A percentile compares a stretch with the other conserved stretches of the same genome.
Evolutionary conservation across 495 filamentous ascomycete genomes (phyloP).

Genomic region (Talaromyces adpressus): DNA sequence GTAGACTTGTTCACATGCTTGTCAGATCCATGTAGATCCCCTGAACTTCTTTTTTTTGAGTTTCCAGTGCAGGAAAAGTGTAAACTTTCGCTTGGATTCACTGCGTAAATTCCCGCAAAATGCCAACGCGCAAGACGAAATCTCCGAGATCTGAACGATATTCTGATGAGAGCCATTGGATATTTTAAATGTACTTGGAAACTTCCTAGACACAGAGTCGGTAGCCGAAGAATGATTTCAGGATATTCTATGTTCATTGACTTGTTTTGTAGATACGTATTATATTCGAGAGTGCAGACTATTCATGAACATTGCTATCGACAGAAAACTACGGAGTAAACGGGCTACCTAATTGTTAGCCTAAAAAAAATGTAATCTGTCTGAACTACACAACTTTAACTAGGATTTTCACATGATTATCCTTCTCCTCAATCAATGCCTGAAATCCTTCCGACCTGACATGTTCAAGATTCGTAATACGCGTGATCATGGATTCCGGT

Average conservation of each 20-base stretch:
- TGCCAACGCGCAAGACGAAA: too few species aligned
- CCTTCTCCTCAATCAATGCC: slow-evolving; percentile 45
- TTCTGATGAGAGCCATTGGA: too few species aligned
- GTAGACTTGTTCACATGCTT: not conserved
- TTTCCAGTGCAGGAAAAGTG: not conserved
- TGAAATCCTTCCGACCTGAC: slow-evolving; percentile 48
- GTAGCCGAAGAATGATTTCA: too few species aligned
- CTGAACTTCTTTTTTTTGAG: not conserved
- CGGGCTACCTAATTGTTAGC: too few species aligned
- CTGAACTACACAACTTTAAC: slow-evolving; percentile 20
- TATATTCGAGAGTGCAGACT: not conserved
- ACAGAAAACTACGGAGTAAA: too few species aligned
- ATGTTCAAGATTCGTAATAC: slow-evolving; percentile 41
- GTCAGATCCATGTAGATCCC: not conserved
- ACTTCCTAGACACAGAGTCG: too few species aligned
- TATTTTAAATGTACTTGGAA: too few species aligned
- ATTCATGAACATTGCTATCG: not conserved
- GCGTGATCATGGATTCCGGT: slow-evolving; percentile 47
- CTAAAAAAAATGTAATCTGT: not conserved
- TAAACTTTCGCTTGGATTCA: not conserved
- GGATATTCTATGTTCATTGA: too few species aligned
- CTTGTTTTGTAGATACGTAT: not conserved
- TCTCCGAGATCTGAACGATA: too few species aligned
- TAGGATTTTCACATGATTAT: slow-evolving; percentile 51
- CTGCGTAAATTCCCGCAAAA: not conserved